phyloP scores from a whole-genome alignment of 179 eudicot genomes.

The Amaranthus tricolor region DNA sequence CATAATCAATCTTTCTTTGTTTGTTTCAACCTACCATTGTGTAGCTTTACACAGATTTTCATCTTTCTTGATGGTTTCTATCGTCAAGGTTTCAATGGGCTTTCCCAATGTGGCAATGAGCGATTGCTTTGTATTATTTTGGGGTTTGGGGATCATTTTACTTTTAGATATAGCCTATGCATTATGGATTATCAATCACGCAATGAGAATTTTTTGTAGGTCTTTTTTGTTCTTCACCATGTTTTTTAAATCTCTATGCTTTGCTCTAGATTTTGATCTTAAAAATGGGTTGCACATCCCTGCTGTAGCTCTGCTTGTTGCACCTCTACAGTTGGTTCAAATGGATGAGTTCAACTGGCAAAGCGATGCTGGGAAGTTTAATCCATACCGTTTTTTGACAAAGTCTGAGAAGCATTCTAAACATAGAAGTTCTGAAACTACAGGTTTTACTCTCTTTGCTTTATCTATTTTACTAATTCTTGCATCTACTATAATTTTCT shows the following conservation, averaged over 20 bases:
- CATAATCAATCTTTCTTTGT: too few species aligned
- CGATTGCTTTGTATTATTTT: background rate
- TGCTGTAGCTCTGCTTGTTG: constrained; percentile 55
- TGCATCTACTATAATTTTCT: background rate
- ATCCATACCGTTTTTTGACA: constrained; percentile 52
- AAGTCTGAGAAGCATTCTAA: constrained; percentile 32
- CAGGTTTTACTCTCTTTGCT: constrained; percentile 29
- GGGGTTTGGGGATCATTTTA: background rate
- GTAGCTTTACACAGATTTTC: too few species aligned
- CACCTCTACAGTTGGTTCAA: constrained; percentile 55
- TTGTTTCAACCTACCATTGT: too few species aligned
- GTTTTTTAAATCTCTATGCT: constrained; percentile 1
- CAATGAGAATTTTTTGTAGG: background rate
- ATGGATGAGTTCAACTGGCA: constrained; percentile 51
- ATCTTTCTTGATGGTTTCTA: too few species aligned
- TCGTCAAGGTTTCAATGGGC: too few species aligned
- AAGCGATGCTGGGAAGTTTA: constrained; percentile 50
- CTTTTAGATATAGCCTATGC: background rate
- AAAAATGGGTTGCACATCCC: constrained; percentile 46
- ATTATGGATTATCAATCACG: background rate
- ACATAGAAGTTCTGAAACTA: constrained; percentile 7
- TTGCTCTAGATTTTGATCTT: constrained; percentile 41
- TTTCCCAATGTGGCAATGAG: too few species aligned
- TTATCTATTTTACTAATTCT: background rate
- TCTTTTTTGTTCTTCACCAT: background rate